phyloP scores from a whole-genome alignment of 805 yeast genomes.

The Schwanniomyces pseudopolymorphus region DNA sequence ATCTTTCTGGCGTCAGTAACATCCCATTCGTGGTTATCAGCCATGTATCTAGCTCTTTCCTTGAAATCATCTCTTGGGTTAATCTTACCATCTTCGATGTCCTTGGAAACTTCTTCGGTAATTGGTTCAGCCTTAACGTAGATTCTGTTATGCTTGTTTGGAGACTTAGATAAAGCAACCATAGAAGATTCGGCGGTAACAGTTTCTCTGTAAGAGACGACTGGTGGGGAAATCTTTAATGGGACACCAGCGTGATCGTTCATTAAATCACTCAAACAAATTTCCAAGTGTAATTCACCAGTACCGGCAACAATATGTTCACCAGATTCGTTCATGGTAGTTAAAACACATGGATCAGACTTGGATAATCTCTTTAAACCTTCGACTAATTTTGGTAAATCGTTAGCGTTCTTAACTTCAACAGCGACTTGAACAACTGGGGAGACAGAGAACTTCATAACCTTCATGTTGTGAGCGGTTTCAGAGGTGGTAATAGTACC shows the following conservation, averaged over 20 bases:
- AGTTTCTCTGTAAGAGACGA: constrained; percentile 98
- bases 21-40: constrained; percentile 99
- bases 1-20: constrained; percentile 99
- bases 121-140: constrained; percentile 97
- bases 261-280: constrained; percentile 93
- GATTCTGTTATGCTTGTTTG: constrained; percentile 99
- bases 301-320: constrained; percentile 99
- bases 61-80: constrained; percentile 97
- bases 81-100: constrained; percentile 90
- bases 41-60: constrained; percentile 97
- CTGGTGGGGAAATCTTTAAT: constrained; percentile 95
- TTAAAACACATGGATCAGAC: constrained; percentile 98
- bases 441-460: constrained; percentile 99
- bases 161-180: constrained; percentile 97
- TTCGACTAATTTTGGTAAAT: constrained; percentile 98
- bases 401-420: constrained; percentile 99
- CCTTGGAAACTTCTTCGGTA: constrained; percentile 87
- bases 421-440: constrained; percentile 99
- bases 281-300: constrained; percentile 99
- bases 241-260: constrained; percentile 99
- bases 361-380: constrained; percentile 99
- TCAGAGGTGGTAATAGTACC: constrained; percentile 98
- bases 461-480: constrained; percentile 98
- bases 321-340: constrained; percentile 89
- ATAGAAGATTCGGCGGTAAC: constrained; percentile 91